phyloP scores from a whole-genome alignment of 208 protist species.

The Dictyostelium gargantuum region DNA sequence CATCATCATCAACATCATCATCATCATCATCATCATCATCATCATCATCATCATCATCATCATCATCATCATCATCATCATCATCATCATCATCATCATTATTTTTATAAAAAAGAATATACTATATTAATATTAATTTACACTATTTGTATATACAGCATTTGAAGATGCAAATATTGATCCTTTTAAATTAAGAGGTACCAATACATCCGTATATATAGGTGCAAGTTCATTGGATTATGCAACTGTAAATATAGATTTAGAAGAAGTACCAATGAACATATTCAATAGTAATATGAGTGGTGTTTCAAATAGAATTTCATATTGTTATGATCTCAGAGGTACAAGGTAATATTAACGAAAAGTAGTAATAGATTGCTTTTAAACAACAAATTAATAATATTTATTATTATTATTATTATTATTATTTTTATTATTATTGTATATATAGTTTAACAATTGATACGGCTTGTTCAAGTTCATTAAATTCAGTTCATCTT shows the following conservation, averaged over 20 bases:
- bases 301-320: conserved; percentile 77
- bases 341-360: conserved; percentile 82
- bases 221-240: not conserved
- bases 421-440: too few relatives aligned
- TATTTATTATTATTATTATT: too few relatives aligned
- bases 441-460: conserved; percentile 75
- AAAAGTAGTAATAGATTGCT: too few relatives aligned
- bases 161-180: conserved; percentile 10
- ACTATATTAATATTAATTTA: too few relatives aligned
- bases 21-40: too few relatives aligned
- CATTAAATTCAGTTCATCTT: conserved; percentile 78
- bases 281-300: not conserved
- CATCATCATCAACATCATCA: too few relatives aligned
- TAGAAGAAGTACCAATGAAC: not conserved
- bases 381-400: too few relatives aligned
- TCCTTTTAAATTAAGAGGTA: not conserved
- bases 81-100: too few relatives aligned
- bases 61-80: too few relatives aligned
- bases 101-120: too few relatives aligned
- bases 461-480: conserved; percentile 88
- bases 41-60: too few relatives aligned
- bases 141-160: too few relatives aligned
- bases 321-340: conserved; percentile 80
- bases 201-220: not conserved
- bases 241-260: not conserved